Evolutionary conservation across 2,329 filamentous ascomycete species (phyloP), one percentile per base, ranked within the genome.

Genomic region (Torrubiellomyces zombiae): DNA sequence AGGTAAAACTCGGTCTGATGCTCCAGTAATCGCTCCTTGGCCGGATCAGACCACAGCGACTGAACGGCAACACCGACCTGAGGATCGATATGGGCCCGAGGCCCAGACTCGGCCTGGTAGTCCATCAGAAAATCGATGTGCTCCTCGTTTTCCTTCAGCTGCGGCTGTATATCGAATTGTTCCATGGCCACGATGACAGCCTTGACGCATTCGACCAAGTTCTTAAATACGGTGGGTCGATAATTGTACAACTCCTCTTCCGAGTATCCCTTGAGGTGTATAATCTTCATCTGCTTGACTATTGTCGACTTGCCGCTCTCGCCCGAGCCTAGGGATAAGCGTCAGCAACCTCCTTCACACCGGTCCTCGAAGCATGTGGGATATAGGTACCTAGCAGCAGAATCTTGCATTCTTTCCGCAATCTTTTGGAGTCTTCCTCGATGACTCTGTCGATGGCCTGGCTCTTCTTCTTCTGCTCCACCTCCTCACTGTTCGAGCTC

Each of bases 201-300:
- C 48, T 93, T 95, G 38, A 83, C 81, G 60, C 89, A 98, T 55
- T 98, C 89, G 39, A 95, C 69, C 31, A 98, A 64, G 50, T 98
- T 98, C 58, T 98, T 98, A 62, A 92, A 98, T 32, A 98, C 83
- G 17, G 89, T 95, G 33, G 92, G 71, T 31, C 89, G 78, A 58
- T 95, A 95, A 48, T 93, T 76, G 43, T 78, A 78, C 24, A 95
- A 65, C 53, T 98, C 89, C 42, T 95, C 86, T 38, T 82, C 73
- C 8, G 81, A 85, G 55, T 98, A 98, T 32, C 89, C 89, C 56
- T 94, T 93, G 43, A 95, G 77, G 47, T 98, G 89, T 45, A 98
- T 95, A 42, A 98, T 98, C 58, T 95, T 98, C 89, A 98, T 98
- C 63, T 98, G 89, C 56, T 98, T 98, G 39, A 98, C 89, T 43